phyloP scores from a whole-genome alignment of 768 basidiomycete genomes.

The Serendipita sp. region DNA sequence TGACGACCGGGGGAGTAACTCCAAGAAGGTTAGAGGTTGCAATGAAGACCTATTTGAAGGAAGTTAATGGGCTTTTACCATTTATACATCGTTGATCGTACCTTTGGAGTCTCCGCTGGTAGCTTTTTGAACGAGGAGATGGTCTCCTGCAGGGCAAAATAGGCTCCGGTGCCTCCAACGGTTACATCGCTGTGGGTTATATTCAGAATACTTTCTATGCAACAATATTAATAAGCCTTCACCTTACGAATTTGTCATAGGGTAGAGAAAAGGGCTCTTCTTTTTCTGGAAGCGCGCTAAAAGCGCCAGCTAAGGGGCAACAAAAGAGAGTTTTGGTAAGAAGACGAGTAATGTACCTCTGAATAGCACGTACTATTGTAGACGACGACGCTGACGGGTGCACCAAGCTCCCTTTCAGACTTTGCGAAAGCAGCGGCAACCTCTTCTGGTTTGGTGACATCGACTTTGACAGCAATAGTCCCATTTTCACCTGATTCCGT shows the following conservation, averaged over 20 bases:
- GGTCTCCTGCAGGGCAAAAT: background rate
- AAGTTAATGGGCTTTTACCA: background rate
- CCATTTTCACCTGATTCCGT: background rate
- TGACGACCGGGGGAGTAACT: background rate
- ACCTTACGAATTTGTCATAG: background rate
- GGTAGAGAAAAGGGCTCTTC: background rate
- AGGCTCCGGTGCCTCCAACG: background rate
- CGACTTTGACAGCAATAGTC: background rate
- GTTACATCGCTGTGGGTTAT: background rate
- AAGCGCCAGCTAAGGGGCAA: background rate
- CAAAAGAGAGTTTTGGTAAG: background rate
- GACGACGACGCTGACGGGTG: background rate
- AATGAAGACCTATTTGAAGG: background rate
- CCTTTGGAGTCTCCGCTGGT: conserved; percentile 1
- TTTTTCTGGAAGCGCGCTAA: background rate
- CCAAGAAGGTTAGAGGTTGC: background rate
- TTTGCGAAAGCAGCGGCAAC: background rate
- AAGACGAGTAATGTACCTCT: background rate
- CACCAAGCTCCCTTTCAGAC: background rate
- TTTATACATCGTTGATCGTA: background rate
- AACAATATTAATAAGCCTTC: background rate
- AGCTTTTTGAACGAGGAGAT: background rate
- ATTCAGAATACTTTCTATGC: background rate
- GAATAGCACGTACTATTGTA: background rate
- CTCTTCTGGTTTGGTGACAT: conserved; percentile 3